Conservation (phyloP, 805 yeast species). For the Debaryomyces maramus region DNA sequence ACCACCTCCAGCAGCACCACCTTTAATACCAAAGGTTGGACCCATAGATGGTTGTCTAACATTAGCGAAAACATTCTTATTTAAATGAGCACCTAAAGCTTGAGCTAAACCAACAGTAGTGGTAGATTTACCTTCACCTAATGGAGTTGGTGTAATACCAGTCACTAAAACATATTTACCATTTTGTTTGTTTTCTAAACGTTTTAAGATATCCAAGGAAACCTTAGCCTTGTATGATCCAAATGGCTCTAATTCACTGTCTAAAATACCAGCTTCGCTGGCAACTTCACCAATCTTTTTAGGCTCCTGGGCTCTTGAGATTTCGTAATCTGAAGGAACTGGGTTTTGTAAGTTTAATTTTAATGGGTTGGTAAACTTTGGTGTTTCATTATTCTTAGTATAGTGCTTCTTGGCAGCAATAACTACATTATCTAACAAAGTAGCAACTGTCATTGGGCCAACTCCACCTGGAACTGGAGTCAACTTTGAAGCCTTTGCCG, state of each 20-base stretch:
- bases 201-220: constrained; percentile 59
- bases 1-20: constrained; percentile 93
- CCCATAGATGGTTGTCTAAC: constrained; percentile 90
- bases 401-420: constrained; percentile 61
- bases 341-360: constrained; percentile 58
- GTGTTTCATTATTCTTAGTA: constrained; percentile 40
- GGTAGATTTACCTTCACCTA: constrained; percentile 85
- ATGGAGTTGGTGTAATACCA: constrained; percentile 83
- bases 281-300: constrained; percentile 70
- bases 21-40: constrained; percentile 84
- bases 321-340: constrained; percentile 79
- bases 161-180: constrained; percentile 77
- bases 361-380: constrained; percentile 53
- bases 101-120: constrained; percentile 82
- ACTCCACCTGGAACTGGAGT: constrained; percentile 95
- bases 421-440: constrained; percentile 70
- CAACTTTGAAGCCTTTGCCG: constrained; percentile 55
- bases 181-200: constrained; percentile 57
- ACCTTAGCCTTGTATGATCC: constrained; percentile 81
- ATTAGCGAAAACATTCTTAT: constrained; percentile 69
- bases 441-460: constrained; percentile 90
- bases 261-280: constrained; percentile 63
- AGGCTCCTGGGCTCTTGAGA: constrained; percentile 74
- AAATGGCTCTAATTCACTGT: constrained; percentile 68
- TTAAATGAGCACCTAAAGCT: constrained; percentile 75